Evolutionary conservation across 345 rosid species (phyloP).

Genomic region (Aquilaria malaccensis): DNA sequence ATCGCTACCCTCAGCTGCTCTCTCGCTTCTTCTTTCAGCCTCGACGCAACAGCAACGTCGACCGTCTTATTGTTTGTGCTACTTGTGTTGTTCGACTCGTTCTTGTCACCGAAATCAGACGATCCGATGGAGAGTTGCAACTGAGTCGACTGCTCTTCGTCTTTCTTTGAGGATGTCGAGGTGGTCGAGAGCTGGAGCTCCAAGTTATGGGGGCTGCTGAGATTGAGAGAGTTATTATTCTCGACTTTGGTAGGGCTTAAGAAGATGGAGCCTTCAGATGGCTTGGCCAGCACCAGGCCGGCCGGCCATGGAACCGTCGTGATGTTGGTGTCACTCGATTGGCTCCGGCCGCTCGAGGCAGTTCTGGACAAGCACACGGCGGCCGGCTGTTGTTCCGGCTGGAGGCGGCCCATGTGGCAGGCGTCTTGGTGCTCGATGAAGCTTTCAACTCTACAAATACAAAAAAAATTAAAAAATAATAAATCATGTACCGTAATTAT

Average conservation of each 20-base stretch:
- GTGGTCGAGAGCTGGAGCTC: conserved; percentile 59
- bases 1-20: conserved; percentile 48
- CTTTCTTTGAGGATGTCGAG: conserved; percentile 23
- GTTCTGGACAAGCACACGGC: conserved; percentile 47
- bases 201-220: conserved; percentile 27
- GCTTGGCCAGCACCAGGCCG: conserved; percentile 25
- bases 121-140: conserved; percentile 64
- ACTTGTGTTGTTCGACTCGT: conserved; percentile 10
- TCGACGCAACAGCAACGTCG: conserved; percentile 18
- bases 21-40: conserved; percentile 29
- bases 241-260: conserved; percentile 20
- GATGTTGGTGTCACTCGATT: conserved; percentile 43
- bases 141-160: conserved; percentile 37
- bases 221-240: not conserved
- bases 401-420: conserved; percentile 56
- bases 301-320: conserved; percentile 38
- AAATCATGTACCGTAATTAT: not conserved
- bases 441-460: conserved; percentile 71
- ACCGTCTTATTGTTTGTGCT: not conserved
- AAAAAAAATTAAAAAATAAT: not conserved
- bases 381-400: conserved; percentile 32
- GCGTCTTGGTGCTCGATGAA: conserved; percentile 97
- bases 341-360: conserved; percentile 51
- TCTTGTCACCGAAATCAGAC: conserved; percentile 27
- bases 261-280: conserved; percentile 18